A percentile compares a stretch with the other conserved stretches of the same genome.
These are phyloP conservation scores for Fragaria iinumae DNA, from an alignment of 306 rosid species.

Conservation along the genomic window DNA sequence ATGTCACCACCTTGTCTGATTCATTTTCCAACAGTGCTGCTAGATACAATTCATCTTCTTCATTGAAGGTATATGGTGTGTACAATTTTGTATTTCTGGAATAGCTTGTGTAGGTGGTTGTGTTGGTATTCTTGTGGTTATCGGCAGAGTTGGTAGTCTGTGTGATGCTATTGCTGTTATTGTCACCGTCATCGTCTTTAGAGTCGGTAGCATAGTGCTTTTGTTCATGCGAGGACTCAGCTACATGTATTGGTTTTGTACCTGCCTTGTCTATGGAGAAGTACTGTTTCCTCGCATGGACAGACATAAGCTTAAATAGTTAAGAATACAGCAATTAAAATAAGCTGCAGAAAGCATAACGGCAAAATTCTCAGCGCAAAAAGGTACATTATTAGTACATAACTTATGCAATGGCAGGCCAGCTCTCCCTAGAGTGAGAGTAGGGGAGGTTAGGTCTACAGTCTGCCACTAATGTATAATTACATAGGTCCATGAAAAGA, in stretches of 20 bases:
- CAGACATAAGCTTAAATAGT: not conserved
- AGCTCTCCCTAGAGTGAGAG: not conserved
- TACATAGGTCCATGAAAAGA: not conserved
- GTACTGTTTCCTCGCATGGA: slow-evolving; percentile 17
- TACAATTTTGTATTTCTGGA: not conserved
- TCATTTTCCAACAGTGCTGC: slow-evolving; percentile 23
- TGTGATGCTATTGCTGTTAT: not conserved
- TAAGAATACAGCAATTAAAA: not conserved
- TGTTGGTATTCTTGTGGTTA: not conserved
- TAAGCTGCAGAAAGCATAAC: not conserved
- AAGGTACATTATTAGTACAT: not conserved
- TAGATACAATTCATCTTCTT: slow-evolving; percentile 20
- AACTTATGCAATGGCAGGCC: not conserved
- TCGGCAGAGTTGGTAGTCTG: not conserved
- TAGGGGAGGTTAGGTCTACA: not conserved
- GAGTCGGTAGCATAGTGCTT: not conserved
- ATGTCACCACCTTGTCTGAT: slow-evolving; percentile 3
- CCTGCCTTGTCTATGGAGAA: slow-evolving; percentile 9
- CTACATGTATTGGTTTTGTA: not conserved
- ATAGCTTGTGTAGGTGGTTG: not conserved
- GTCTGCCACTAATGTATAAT: not conserved
- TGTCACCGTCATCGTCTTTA: not conserved
- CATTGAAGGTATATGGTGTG: not conserved
- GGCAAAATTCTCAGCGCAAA: not conserved
- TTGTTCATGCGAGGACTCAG: not conserved